These are phyloP conservation scores for Leucosporidium scottii DNA, from an alignment of 768 basidiomycete genomes.

Conservation along the genomic window DNA sequence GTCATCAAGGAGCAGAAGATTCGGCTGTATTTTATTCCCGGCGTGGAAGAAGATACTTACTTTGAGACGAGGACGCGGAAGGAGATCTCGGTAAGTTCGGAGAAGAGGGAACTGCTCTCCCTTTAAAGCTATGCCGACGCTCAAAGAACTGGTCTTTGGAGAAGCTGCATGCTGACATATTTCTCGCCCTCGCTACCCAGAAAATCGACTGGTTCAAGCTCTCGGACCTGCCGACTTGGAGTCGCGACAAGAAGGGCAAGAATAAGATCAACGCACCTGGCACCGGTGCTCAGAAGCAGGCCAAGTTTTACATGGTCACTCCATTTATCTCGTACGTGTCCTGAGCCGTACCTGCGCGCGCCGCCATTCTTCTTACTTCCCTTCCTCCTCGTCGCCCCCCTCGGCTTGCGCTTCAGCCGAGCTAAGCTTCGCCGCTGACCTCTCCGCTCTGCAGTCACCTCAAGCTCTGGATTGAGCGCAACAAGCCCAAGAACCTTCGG, in stretches of 20 bases:
- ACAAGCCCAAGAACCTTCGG: conserved; percentile 27
- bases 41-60: conserved; percentile 74
- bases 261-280: conserved; percentile 3
- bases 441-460: conserved; percentile 16
- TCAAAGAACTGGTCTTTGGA: too few species aligned
- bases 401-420: too few species aligned
- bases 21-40: conserved; percentile 80
- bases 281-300: conserved; percentile 44
- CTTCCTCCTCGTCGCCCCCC: too few species aligned
- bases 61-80: conserved; percentile 94
- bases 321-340: conserved; percentile 64
- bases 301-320: conserved; percentile 86
- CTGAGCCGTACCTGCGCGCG: background rate
- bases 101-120: too few species aligned
- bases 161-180: background rate
- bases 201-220: conserved; percentile 95
- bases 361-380: background rate
- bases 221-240: conserved; percentile 88
- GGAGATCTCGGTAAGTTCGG: conserved; percentile 56
- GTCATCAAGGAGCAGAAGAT: conserved; percentile 85
- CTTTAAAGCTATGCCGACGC: too few species aligned
- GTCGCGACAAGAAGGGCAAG: conserved; percentile 43
- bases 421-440: background rate
- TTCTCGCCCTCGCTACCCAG: conserved; percentile 47
- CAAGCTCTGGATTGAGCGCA: conserved; percentile 36